Base-by-base conservation (phyloP, 2,329 filamentous ascomycete genomes). In the Grosmannia serpens region DNA sequence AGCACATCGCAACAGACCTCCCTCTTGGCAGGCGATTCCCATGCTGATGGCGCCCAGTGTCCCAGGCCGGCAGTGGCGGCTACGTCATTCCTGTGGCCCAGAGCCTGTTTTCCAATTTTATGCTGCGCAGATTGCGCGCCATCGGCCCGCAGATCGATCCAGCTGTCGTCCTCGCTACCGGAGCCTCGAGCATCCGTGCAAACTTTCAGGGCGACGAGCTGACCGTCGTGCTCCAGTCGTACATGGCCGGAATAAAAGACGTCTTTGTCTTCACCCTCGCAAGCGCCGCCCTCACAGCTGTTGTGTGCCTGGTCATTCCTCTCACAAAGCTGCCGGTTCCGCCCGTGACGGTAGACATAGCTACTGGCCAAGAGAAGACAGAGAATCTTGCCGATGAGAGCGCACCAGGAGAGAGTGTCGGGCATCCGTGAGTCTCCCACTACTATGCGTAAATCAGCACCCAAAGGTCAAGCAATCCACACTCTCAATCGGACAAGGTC, bases 21-120 rank as follows among this genome's bases (percentile, higher is more conserved):
- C 24, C 46, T 49, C n/a, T n/a, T n/a, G 20, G n/a, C 46, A 15
- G 17, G 31, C 31, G 5, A 5, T 33, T 33, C 31, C 10, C 31
- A 10, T 33, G 31, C 26, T 49, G 13, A 8, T 27, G 22, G 10
- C 26, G 38, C 13, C 38, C 15, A 49, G 46, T 73, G 29, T 69
- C 70, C 1, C 82, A 87, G 65, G 76, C 76, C 0, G 74, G 88
- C 1, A 84, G 84, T 44, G 84, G 84, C 2, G 82, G 85, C 24
- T 35, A 55, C 24, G 54, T 60, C 24, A 26, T 60, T 33, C 27
- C 54, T 8, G 79, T 87, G 17, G 80, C 80, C 0, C 83, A 89
- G 68, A 82, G 83, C 27, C 76, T 87, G 53, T 88, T 88, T 71
- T 77, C 81, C 63, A 86, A 87, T 64, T 80, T 77, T 0, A 71